phyloP scores from a whole-genome alignment of 129 eudicot species.

The Centaurea solstitialis region DNA sequence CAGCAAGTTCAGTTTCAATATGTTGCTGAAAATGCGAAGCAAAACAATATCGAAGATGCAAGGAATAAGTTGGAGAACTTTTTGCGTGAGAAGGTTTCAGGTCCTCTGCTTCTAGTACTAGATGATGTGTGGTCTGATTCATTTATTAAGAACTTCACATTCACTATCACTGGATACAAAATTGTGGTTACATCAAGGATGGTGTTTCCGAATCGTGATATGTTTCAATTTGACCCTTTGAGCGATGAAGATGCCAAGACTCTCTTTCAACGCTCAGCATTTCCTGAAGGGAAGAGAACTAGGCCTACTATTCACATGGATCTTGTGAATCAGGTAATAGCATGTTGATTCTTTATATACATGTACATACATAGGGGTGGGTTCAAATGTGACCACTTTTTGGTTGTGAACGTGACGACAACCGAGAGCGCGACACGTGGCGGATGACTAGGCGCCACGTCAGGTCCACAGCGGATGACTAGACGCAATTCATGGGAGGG shows the following conservation, averaged over 20 bases:
- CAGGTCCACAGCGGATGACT: too few relatives aligned
- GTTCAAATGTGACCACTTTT: too few relatives aligned
- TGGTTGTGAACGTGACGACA: too few relatives aligned
- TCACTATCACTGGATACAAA: conserved; percentile 8
- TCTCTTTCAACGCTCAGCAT: conserved; percentile 21
- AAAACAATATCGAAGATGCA: conserved; percentile 25
- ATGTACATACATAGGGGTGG: too few relatives aligned
- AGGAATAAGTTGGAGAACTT: conserved; percentile 20
- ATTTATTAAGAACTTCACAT: conserved; percentile 12
- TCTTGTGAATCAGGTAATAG: conserved; percentile 22
- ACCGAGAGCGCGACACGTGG: too few relatives aligned
- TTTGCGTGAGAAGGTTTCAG: conserved; percentile 10
- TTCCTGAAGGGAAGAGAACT: conserved; percentile 4
- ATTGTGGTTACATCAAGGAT: conserved; percentile 25
- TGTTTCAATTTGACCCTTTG: conserved; percentile 21
- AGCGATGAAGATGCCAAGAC: conserved; percentile 17
- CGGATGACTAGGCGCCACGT: too few relatives aligned
- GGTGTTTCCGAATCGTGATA: not conserved
- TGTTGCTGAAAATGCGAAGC: not conserved
- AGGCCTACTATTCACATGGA: not conserved
- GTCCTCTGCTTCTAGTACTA: conserved; percentile 34
- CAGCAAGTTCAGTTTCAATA: conserved; percentile 5
- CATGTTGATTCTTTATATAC: not conserved
- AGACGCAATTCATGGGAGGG: too few relatives aligned
- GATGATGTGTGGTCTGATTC: conserved; percentile 44